Base-by-base conservation (phyloP, 2,329 filamentous ascomycete species). In the Fusarium burgessii region DNA sequence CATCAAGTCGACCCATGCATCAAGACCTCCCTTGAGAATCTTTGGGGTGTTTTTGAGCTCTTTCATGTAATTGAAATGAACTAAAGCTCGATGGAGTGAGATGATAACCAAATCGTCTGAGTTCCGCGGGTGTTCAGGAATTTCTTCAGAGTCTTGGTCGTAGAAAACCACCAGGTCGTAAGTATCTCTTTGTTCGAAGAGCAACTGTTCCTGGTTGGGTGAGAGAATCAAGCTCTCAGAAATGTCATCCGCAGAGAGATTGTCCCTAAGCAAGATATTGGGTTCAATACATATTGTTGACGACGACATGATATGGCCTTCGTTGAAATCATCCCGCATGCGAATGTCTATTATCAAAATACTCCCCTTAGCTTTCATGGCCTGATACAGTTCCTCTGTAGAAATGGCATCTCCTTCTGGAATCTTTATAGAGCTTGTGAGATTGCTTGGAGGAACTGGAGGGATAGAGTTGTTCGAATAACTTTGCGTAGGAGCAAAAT, bases 81-180 rank as follows among this genome's bases (percentile, higher is more conserved):
- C 90, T 7, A 99, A 83, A 1, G 95, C 94, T 68, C 94, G 91
- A 76, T 92, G 90, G 15, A 99, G 84, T 18, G 90, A 90, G 70
- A 90, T 85, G 23, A 98, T 80, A n/a, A 90, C 88, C 77, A 76
- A 82, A 79, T 80, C 86, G 77, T 80, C 81, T 73, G 79, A 73
- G 56, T 79, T 80, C 27, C 72, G 78, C 58, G 72, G 78, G 68
- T 74, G 75, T 60, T 70, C 63, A 64, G 72, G 68, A 23, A 97
- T 74, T 70, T 84, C 72, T 80, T 87, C 62, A 76, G 93, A 85
- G 78, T 86, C 68, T 71, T 95, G 88, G 79, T 99, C 94, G 78
- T 98, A 97, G 76, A 97, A 96, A 1, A 99, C 93, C 14, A 99
- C 88, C 43, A 98, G 82, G 72, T 98, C 94, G 74, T 92, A 97